Evolutionary conservation across 257 asterid species (phyloP), one percentile per base, ranked within the genome.

Genomic region (Dorcoceras hygrometricum): DNA sequence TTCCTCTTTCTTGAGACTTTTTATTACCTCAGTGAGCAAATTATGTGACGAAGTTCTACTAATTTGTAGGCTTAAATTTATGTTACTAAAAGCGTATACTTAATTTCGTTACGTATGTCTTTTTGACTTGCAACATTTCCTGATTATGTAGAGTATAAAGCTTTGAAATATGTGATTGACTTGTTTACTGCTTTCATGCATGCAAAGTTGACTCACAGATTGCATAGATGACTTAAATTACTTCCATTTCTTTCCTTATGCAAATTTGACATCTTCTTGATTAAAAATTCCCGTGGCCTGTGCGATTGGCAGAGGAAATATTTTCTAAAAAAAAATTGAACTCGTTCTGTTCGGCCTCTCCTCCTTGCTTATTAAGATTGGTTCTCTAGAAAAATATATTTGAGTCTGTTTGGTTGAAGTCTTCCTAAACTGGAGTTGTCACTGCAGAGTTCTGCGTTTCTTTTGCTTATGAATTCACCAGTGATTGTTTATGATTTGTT

Each of bases 401-500:
- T 20, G 57, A 61, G 25, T 50, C 62, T 22, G 50, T 34, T 55
- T 27, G 57, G 51, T 20, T 31, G 8, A 14, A 34, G 25, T 48
- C 51, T 68, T 65, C 61, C 24, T 59, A 56, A 62, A 22, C 22
- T 23, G 71, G 25, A 26, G 66, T 56, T 29, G 29, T 18, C 51
- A 27, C 54, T 28, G 26, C 54, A 23, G 51, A 16, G 6, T 66
- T 19, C 39, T 73, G 58, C 19, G 46, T 26, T 26, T 50, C 25
- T 55, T 57, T 26, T 34, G 69, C 8, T 53, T 56, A 39, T 36
- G 46, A 56, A 11, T 71, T 60, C 57, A 28, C 27, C 57, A 18
- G 73, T 56, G 10, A 31, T 23, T 54, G 29, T 59, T 50, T 20
- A 58, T 61, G 50, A n/a, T 29, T 8, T 68, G 73, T 71, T 81